These are phyloP conservation scores for Claviceps africana DNA, from an alignment of 2,329 filamentous ascomycete genomes.

Conservation along the genomic window DNA sequence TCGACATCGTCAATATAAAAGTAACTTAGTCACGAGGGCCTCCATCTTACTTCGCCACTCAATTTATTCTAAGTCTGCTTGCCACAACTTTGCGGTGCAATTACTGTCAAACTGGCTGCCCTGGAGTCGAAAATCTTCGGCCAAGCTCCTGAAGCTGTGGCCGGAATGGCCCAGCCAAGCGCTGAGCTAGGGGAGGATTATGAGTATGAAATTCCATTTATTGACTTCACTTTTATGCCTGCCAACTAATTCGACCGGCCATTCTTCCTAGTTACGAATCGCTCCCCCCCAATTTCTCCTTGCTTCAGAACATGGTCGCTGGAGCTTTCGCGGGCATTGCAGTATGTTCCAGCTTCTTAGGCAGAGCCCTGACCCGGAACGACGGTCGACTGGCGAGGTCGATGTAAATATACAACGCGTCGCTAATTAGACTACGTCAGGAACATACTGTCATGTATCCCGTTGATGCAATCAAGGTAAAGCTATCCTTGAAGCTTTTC, in stretches of 20 bases:
- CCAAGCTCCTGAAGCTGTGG: slow-evolving; percentile 52
- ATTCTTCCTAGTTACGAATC: slow-evolving; percentile 63
- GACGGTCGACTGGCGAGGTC: not conserved
- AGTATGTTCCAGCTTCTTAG: slow-evolving; percentile 36
- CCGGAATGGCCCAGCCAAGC: slow-evolving; percentile 56
- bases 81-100: not conserved
- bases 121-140: slow-evolving; percentile 46
- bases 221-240: not conserved
- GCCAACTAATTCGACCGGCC: not conserved
- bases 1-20: not conserved
- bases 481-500: slow-evolving; percentile 6
- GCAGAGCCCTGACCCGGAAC: not conserved
- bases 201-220: slow-evolving; percentile 34
- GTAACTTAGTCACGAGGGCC: not conserved
- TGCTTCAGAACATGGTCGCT: slow-evolving; percentile 87
- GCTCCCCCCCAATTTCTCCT: slow-evolving; percentile 84
- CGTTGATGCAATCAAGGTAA: slow-evolving; percentile 91
- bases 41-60: not conserved
- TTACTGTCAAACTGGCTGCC: slow-evolving; percentile 41
- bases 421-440: slow-evolving; percentile 30
- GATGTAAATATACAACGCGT: not conserved
- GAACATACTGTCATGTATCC: slow-evolving; percentile 99
- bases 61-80: not conserved
- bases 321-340: slow-evolving; percentile 95
- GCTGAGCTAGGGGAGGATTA: slow-evolving; percentile 51